phyloP scores from a whole-genome alignment of 192 early-diverging fungal genomes.

The Borealophlyctis nickersoniae region DNA sequence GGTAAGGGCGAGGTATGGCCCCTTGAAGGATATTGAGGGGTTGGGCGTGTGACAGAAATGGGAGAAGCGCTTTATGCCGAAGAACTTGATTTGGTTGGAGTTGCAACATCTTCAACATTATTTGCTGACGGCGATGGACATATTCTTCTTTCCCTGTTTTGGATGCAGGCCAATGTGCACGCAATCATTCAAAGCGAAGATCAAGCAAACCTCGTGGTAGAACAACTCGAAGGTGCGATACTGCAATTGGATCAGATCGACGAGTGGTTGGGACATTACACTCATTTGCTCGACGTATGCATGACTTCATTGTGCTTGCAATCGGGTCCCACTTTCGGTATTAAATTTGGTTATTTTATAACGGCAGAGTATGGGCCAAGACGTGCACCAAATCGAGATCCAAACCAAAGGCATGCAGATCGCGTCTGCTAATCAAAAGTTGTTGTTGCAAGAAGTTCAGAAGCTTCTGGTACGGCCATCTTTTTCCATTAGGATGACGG shows the following conservation, averaged over 20 bases:
- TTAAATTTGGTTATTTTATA: neutral
- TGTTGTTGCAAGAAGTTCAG: constrained; percentile 81
- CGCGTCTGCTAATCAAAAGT: constrained; percentile 84
- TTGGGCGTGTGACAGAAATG: neutral
- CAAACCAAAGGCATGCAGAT: constrained; percentile 89
- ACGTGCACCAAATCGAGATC: constrained; percentile 92
- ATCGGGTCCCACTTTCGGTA: constrained; percentile 4
- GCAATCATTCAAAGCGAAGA: constrained; percentile 91
- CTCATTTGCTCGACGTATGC: constrained; percentile 76
- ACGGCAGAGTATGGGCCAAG: constrained; percentile 82
- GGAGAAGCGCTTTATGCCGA: neutral
- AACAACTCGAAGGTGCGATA: constrained; percentile 80
- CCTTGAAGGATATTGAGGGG: neutral
- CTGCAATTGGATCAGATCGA: constrained; percentile 82
- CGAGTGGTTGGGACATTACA: constrained; percentile 81
- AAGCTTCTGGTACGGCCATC: constrained; percentile 68
- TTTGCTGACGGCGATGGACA: neutral
- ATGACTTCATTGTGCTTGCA: constrained; percentile 10
- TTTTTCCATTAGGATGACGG: too few relatives aligned
- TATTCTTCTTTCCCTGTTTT: too few relatives aligned
- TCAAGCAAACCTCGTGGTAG: constrained; percentile 73
- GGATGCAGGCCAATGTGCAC: constrained; percentile 78
- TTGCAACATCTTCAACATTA: constrained; percentile 4
- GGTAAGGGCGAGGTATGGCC: constrained; percentile 51
- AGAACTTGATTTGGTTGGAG: too few relatives aligned